Conservation (phyloP, 768 basidiomycete species). For the Tephrocybe rancida region DNA sequence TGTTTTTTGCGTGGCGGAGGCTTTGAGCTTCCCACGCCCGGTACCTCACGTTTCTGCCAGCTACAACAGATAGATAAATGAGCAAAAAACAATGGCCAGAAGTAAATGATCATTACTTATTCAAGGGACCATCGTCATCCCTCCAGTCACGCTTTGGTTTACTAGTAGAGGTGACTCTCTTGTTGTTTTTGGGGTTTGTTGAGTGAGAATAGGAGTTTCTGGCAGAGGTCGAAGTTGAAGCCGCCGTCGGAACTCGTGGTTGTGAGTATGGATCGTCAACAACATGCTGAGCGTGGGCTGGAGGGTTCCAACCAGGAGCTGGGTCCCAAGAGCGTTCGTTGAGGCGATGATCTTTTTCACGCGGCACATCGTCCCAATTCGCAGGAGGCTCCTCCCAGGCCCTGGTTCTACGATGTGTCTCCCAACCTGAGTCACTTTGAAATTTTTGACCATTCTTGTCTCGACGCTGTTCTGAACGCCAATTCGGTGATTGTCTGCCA, state of each 20-base stretch:
- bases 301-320: constrained; percentile 65
- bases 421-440: constrained; percentile 58
- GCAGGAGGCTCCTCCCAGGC: constrained; percentile 37
- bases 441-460: constrained; percentile 40
- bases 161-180: constrained; percentile 33
- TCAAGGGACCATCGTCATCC: constrained; percentile 66
- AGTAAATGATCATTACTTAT: constrained; percentile 59
- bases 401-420: constrained; percentile 48
- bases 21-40: constrained; percentile 37
- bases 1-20: constrained; percentile 47
- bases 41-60: constrained; percentile 66
- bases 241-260: constrained; percentile 21
- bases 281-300: constrained; percentile 42
- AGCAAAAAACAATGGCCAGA: constrained; percentile 2
- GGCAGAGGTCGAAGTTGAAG: constrained; percentile 28
- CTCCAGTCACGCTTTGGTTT: constrained; percentile 53
- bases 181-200: constrained; percentile 27
- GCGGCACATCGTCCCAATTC: constrained; percentile 23
- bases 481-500: constrained; percentile 32
- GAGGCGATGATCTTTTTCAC: constrained; percentile 28
- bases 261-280: constrained; percentile 36
- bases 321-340: constrained; percentile 76
- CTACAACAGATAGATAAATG: constrained; percentile 34
- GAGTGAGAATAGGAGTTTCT: constrained; percentile 18
- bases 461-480: constrained; percentile 40